Conservation (phyloP, 129 eudicot species). For the Centrapalus pauciflorus region DNA sequence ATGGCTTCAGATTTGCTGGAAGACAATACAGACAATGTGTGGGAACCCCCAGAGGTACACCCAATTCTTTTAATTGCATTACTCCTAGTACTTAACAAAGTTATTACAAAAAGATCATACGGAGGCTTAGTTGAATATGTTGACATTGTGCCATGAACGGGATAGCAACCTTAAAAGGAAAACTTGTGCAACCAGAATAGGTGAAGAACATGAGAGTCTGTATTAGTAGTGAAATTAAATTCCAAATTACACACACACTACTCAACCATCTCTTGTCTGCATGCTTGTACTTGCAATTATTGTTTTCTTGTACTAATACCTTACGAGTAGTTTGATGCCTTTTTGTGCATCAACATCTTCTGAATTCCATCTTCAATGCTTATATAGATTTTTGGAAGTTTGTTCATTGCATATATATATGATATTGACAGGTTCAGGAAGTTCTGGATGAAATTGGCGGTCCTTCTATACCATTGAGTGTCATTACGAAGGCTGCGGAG, state of each 20-base stretch:
- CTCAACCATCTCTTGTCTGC: neutral
- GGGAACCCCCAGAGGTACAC: slow-evolving; percentile 91
- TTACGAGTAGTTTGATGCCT: neutral
- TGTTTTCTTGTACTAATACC: neutral
- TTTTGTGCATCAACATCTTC: neutral
- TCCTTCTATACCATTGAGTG: slow-evolving; percentile 61
- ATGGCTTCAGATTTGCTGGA: slow-evolving; percentile 59
- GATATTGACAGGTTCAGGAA: slow-evolving; percentile 66
- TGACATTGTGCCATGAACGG: no score
- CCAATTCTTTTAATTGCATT: neutral
- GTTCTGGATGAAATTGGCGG: slow-evolving; percentile 79
- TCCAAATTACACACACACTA: neutral
- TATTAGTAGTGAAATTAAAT: neutral
- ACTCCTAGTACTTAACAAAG: neutral
- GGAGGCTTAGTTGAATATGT: neutral
- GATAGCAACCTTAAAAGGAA: no score
- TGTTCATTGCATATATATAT: slow-evolving; percentile 12
- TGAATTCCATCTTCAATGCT: neutral
- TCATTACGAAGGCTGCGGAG: slow-evolving; percentile 73
- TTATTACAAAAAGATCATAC: neutral
- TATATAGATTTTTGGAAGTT: neutral
- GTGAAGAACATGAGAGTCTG: no score
- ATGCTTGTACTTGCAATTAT: neutral
- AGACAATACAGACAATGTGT: slow-evolving; percentile 70
- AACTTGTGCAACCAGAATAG: neutral